Evolutionary conservation across 2,329 filamentous ascomycete genomes (phyloP).

Genomic region (Geosmithia morbida): DNA sequence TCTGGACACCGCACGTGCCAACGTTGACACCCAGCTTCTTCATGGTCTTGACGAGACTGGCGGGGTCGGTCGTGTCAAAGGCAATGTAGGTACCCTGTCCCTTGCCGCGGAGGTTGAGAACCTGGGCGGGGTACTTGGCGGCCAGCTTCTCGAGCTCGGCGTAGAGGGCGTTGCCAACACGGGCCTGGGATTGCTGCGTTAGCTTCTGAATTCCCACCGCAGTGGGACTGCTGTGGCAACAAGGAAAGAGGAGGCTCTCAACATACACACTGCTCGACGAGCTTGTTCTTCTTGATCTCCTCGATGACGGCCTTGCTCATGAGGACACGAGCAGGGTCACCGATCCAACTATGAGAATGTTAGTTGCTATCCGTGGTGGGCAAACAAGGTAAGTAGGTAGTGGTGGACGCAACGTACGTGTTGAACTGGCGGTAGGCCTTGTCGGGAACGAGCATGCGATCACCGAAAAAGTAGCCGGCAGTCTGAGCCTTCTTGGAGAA

Average conservation of each 20-base stretch:
- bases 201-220: background rate
- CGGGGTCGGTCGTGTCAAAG: constrained; percentile 58
- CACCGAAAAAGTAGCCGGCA: constrained; percentile 69
- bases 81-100: constrained; percentile 68
- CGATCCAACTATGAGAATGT: constrained; percentile 61
- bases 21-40: constrained; percentile 65
- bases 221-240: background rate
- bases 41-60: constrained; percentile 54
- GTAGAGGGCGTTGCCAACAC: constrained; percentile 56
- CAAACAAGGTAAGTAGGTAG: background rate
- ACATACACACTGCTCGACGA: constrained; percentile 43
- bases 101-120: constrained; percentile 64
- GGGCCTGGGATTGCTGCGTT: constrained; percentile 17
- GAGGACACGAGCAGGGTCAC: constrained; percentile 63
- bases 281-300: constrained; percentile 54
- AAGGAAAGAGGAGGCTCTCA: background rate
- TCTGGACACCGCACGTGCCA: constrained; percentile 56
- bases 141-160: constrained; percentile 46
- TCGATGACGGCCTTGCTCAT: constrained; percentile 66
- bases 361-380: background rate
- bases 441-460: constrained; percentile 60
- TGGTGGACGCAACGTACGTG: no score
- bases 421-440: constrained; percentile 80
- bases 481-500: constrained; percentile 82
- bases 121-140: constrained; percentile 50